phyloP scores from a whole-genome alignment of 371 early-diverging fungal species.

The Mortierella sp. region DNA sequence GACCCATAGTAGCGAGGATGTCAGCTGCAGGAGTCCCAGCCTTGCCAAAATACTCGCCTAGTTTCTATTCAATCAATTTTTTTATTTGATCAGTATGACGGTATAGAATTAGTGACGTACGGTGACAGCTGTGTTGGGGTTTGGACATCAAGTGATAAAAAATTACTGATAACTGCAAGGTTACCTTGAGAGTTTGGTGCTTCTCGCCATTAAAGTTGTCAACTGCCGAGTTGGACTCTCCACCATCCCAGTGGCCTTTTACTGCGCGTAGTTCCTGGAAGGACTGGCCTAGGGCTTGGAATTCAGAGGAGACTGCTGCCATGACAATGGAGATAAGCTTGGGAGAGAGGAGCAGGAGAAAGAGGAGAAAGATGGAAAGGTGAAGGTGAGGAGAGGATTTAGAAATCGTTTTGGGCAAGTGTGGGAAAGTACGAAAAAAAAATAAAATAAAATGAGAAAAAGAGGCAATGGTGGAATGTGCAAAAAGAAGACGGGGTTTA shows the following conservation, averaged over 20 bases:
- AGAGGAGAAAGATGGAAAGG: not conserved
- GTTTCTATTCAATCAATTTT: slow-evolving; percentile 32
- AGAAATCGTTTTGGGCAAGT: not conserved
- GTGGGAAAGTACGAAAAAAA: not conserved
- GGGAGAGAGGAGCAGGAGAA: not conserved
- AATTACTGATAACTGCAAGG: too few species aligned
- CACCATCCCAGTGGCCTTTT: slow-evolving; percentile 70
- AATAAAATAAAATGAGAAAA: not conserved
- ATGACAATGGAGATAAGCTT: slow-evolving; percentile 11
- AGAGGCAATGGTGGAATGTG: not conserved
- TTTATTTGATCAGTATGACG: slow-evolving; percentile 3
- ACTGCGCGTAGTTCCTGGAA: slow-evolving; percentile 59
- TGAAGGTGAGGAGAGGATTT: not conserved
- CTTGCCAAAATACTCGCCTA: slow-evolving; percentile 61
- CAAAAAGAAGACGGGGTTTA: too few species aligned
- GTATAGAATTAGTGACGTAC: not conserved
- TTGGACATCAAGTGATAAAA: too few species aligned
- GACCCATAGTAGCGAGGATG: slow-evolving; percentile 61
- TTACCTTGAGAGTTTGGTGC: slow-evolving; percentile 63
- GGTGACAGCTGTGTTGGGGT: too few species aligned
- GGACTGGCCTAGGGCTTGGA: slow-evolving; percentile 55
- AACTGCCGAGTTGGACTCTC: slow-evolving; percentile 60
- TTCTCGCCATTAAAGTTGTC: slow-evolving; percentile 70
- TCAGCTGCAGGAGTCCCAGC: slow-evolving; percentile 61
- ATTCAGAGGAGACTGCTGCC: slow-evolving; percentile 48